A percentile compares a stretch with the other conserved stretches of the same genome.
These are phyloP conservation scores for Serendipita sp. DNA, from an alignment of 768 basidiomycete genomes.

Conservation along the genomic window DNA sequence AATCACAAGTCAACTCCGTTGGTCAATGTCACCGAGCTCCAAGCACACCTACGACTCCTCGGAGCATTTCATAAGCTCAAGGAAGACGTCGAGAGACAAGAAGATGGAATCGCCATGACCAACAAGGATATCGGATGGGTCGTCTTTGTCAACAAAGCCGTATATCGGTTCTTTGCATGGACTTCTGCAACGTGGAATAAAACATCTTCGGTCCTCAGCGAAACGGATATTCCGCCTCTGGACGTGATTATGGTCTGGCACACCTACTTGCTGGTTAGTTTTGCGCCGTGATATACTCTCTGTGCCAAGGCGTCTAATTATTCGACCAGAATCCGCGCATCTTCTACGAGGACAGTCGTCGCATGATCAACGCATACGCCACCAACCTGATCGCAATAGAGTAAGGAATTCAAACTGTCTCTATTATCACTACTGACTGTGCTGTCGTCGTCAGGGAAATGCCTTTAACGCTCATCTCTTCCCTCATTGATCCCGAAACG, in stretches of 20 bases:
- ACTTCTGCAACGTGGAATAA: neutral
- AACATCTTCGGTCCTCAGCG: neutral
- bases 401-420: neutral
- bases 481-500: neutral
- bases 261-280: slow-evolving; percentile 12
- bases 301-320: neutral
- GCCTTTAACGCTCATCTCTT: neutral
- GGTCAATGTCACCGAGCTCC: neutral
- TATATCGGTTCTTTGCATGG: slow-evolving; percentile 5
- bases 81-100: neutral
- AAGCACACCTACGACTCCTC: slow-evolving; percentile 1
- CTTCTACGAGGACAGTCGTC: neutral
- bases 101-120: neutral
- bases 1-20: neutral
- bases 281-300: neutral
- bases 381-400: neutral
- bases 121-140: slow-evolving; percentile 2
- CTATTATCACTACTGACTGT: neutral
- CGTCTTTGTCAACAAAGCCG: slow-evolving; percentile 5
- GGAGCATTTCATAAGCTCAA: slow-evolving; percentile 4
- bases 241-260: slow-evolving; percentile 15
- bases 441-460: too few relatives aligned
- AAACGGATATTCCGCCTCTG: slow-evolving; percentile 5
- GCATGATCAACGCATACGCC: neutral
- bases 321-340: neutral